A percentile compares a stretch with the other conserved stretches of the same genome.
Evolutionary conservation across 352 stramenopile species (phyloP).

Genomic region (Phytophthora idaei): DNA sequence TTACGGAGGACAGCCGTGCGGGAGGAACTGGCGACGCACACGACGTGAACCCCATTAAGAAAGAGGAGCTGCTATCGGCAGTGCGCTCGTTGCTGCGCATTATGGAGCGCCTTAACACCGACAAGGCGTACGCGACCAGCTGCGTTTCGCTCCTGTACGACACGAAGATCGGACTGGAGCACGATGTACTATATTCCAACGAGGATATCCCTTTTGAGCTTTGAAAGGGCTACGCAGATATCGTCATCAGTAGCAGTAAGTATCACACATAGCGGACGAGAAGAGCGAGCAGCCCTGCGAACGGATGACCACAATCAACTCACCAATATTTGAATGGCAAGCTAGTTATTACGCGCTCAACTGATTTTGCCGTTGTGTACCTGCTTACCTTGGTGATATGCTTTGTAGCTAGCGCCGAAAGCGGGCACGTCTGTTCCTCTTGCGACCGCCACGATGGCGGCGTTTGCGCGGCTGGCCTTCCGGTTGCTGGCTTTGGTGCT

Average conservation of each 20-base stretch:
- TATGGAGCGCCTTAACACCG: constrained; percentile 60
- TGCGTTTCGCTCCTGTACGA: constrained; percentile 84
- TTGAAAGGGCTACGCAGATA: constrained; percentile 35
- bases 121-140: constrained; percentile 65
- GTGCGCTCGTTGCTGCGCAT: constrained; percentile 79
- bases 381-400: constrained; percentile 3
- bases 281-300: constrained; percentile 16
- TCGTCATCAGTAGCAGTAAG: constrained; percentile 26
- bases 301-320: constrained; percentile 14
- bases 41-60: constrained; percentile 84
- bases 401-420: constrained; percentile 31
- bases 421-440: constrained; percentile 37
- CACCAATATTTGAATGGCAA: constrained; percentile 22
- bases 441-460: constrained; percentile 40
- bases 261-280: constrained; percentile 18
- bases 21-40: constrained; percentile 61
- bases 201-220: constrained; percentile 85
- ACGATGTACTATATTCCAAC: constrained; percentile 81
- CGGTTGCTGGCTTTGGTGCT: constrained; percentile 27
- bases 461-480: constrained; percentile 32
- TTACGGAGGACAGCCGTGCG: constrained; percentile 27
- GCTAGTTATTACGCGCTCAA: constrained; percentile 11
- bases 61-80: constrained; percentile 79
- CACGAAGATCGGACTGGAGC: constrained; percentile 83
- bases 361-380: constrained; percentile 4